Evolutionary conservation across 306 rosid species (phyloP).

Genomic region (Medicago ruthenica): DNA sequence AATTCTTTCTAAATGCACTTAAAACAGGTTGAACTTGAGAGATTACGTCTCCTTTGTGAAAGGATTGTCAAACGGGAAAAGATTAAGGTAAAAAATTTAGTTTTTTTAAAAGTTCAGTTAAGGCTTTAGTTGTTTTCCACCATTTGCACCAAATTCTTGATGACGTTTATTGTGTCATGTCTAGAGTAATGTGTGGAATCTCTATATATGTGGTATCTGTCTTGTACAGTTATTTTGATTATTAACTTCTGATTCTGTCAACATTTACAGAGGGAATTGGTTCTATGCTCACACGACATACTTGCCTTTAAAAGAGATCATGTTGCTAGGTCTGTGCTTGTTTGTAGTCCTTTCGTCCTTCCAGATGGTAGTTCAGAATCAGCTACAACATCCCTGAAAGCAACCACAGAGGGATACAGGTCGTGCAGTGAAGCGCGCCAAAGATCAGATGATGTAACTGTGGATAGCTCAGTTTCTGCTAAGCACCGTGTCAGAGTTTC

Average conservation of each 20-base stretch:
- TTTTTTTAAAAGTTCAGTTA: background rate
- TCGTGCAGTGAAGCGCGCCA: slow-evolving; percentile 88
- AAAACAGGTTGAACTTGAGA: slow-evolving; percentile 93
- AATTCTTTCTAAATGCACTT: slow-evolving; percentile 39
- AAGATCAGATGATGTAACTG: slow-evolving; percentile 92
- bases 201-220: slow-evolving; percentile 20
- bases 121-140: slow-evolving; percentile 17
- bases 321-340: slow-evolving; percentile 70
- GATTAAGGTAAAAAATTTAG: slow-evolving; percentile 68
- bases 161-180: slow-evolving; percentile 12
- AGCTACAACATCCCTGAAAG: slow-evolving; percentile 95
- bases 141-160: slow-evolving; percentile 10
- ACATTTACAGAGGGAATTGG: slow-evolving; percentile 84
- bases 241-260: slow-evolving; percentile 38
- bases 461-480: slow-evolving; percentile 80
- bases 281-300: slow-evolving; percentile 84
- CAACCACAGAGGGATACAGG: slow-evolving; percentile 76
- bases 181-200: background rate
- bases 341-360: slow-evolving; percentile 63
- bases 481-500: slow-evolving; percentile 67
- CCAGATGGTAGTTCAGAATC: slow-evolving; percentile 96
- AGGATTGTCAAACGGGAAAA: slow-evolving; percentile 96
- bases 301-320: slow-evolving; percentile 90
- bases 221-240: slow-evolving; percentile 30
- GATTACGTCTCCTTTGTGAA: slow-evolving; percentile 93